A percentile compares a stretch with the other conserved stretches of the same genome.
Conservation (phyloP, 1,284 basidiomycete genomes). For the Marasmius oreades region DNA sequence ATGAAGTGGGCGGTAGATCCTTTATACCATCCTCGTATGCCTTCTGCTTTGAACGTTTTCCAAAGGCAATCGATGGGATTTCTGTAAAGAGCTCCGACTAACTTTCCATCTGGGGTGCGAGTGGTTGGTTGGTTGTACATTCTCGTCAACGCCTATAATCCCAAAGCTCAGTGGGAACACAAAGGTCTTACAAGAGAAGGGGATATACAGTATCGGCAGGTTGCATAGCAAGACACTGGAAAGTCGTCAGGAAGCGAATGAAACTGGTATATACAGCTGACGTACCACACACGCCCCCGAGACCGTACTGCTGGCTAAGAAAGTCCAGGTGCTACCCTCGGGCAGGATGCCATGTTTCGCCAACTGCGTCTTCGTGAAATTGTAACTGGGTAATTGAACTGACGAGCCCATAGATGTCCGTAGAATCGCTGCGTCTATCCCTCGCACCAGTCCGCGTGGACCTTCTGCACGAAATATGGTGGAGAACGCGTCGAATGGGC, state of each 20-base stretch:
- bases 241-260: background rate
- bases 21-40: slow-evolving; percentile 90
- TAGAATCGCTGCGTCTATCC: slow-evolving; percentile 91
- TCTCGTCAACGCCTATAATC: slow-evolving; percentile 75
- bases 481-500: slow-evolving; percentile 74
- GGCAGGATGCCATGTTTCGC: slow-evolving; percentile 61
- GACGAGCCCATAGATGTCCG: slow-evolving; percentile 93
- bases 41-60: slow-evolving; percentile 93
- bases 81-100: slow-evolving; percentile 79
- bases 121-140: slow-evolving; percentile 95
- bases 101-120: slow-evolving; percentile 67
- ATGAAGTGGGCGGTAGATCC: slow-evolving; percentile 91
- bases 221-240: slow-evolving; percentile 83
- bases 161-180: slow-evolving; percentile 11
- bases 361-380: slow-evolving; percentile 83
- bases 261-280: slow-evolving; percentile 15
- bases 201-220: slow-evolving; percentile 76
- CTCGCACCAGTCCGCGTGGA: slow-evolving; percentile 78
- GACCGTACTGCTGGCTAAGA: slow-evolving; percentile 83
- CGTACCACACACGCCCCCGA: slow-evolving; percentile 90
- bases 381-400: slow-evolving; percentile 94
- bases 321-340: slow-evolving; percentile 82
- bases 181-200: slow-evolving; percentile 4
- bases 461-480: slow-evolving; percentile 82
- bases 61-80: slow-evolving; percentile 95